Base-by-base conservation (phyloP, 1,139 yeast genomes). In the Geotrichum reessii region DNA sequence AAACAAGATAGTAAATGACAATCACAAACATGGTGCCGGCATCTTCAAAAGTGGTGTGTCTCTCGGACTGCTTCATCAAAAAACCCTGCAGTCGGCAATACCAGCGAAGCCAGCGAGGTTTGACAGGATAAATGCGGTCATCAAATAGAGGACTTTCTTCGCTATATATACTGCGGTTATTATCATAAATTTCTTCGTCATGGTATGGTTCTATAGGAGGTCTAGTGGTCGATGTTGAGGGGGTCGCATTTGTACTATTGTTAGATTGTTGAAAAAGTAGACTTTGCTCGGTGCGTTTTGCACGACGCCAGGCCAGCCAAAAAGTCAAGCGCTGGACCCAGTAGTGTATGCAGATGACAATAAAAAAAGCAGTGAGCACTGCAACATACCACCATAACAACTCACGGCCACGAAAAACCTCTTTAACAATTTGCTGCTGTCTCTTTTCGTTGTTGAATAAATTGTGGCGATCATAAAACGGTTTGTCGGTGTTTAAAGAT, bases 31-130 rank as follows among this genome's bases (percentile, higher is more conserved):
- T 53, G 6, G 55, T 55, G 25, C 51, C 61, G 24, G 53, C 25
- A 48, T 58, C 54, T 19, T 50, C 57, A 12, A 53, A 44, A 31
- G 47, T 52, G 25, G 14, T 33, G 40, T 33, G 33, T 7, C 52
- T 50, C 21, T 55, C 50, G 4, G 58, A 53, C 21, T 60, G 62
- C 14, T 47, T 44, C 51, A 60, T 54, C 8, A 60, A 47, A 6
- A 33, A 25, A 21, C 58, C 59, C n/a, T 42, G 50, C 11, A 53
- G 9, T 28, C 46, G 46, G 33, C 21, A 21, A 21, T 17, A n/a
- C 21, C 17, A 12, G 37, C 47, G 28, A 31, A 7, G 12, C 37
- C 19, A 17, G 17, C 40, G 46, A 4, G 54, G 6, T 31, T 42
- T 33, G 4, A 33, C 40, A 14, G 17, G 40, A 12, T 33, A 33